Conservation (phyloP, 257 asterid species). For the Apocynum venetum region DNA sequence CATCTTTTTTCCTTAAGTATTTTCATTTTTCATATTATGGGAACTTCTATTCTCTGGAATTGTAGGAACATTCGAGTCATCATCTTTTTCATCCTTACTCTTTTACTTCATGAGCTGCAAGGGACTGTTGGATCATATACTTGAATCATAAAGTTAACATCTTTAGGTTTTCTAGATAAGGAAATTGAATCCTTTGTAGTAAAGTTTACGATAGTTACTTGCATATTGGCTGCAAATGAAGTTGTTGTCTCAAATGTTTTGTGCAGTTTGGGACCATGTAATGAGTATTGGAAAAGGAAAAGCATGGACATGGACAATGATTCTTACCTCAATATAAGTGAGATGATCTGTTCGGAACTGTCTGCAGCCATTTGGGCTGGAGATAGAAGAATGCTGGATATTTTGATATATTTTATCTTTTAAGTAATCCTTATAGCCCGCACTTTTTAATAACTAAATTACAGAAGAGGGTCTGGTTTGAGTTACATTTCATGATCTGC, state of each 20-base stretch:
- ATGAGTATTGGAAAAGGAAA: not conserved
- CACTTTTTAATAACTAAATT: not conserved
- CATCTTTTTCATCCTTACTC: not conserved
- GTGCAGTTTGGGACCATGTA: not conserved
- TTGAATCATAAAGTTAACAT: not conserved
- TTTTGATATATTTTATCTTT: not conserved
- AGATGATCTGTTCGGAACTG: not conserved
- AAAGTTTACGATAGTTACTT: not conserved
- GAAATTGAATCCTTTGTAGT: not conserved
- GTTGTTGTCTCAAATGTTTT: not conserved
- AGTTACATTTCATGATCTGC: not conserved
- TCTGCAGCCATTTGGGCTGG: not conserved
- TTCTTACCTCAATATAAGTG: not conserved
- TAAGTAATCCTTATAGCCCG: not conserved
- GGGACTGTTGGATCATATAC: not conserved
- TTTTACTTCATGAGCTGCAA: not conserved
- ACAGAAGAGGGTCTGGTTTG: not conserved
- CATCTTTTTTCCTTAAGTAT: not conserved
- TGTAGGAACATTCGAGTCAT: not conserved
- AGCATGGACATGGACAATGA: not conserved
- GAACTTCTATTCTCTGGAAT: not conserved
- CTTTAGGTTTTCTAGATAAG: not conserved
- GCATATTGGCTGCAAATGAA: not conserved
- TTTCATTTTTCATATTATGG: not conserved
- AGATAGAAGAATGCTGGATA: not conserved